A percentile compares a stretch with the other conserved stretches of the same genome.
These are phyloP conservation scores for Kwoniella bestiolae DNA, from an alignment of 768 basidiomycete species.

Conservation along the genomic window DNA sequence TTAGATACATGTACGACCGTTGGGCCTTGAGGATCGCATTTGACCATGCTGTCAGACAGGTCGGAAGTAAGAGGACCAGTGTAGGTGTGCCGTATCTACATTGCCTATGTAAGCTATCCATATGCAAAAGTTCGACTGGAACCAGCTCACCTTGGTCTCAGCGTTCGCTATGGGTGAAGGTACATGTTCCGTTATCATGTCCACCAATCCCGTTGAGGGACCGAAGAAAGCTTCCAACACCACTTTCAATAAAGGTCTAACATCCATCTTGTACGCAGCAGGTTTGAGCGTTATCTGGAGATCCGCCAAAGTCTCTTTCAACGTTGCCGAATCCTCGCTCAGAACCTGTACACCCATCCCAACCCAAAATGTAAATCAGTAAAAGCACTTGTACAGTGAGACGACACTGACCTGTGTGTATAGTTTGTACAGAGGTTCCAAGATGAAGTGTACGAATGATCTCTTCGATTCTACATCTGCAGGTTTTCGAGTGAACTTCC, in stretches of 20 bases:
- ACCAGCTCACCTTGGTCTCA: slow-evolving; percentile 54
- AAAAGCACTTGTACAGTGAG: background rate
- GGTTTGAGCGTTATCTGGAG: slow-evolving; percentile 87
- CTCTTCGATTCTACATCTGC: slow-evolving; percentile 77
- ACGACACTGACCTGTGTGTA: slow-evolving; percentile 67
- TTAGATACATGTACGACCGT: slow-evolving; percentile 92
- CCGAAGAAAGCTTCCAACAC: slow-evolving; percentile 97
- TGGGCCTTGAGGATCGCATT: slow-evolving; percentile 81
- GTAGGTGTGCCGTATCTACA: slow-evolving; percentile 79
- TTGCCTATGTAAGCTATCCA: background rate
- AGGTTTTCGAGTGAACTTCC: slow-evolving; percentile 87
- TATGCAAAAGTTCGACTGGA: background rate
- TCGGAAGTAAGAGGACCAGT: slow-evolving; percentile 84
- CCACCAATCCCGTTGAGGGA: slow-evolving; percentile 81
- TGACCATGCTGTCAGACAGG: slow-evolving; percentile 75
- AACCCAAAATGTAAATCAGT: background rate
- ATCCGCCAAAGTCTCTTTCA: slow-evolving; percentile 75
- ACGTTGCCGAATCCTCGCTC: slow-evolving; percentile 87
- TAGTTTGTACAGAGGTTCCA: slow-evolving; percentile 95
- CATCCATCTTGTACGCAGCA: slow-evolving; percentile 98
- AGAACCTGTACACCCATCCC: slow-evolving; percentile 67
- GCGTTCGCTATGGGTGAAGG: slow-evolving; percentile 66
- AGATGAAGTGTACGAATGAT: slow-evolving; percentile 92
- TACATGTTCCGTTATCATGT: slow-evolving; percentile 86
- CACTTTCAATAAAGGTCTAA: slow-evolving; percentile 87